These are phyloP conservation scores for Aegilops tauschii DNA, from an alignment of 176 grass and related monocot genomes.

Conservation along the genomic window DNA sequence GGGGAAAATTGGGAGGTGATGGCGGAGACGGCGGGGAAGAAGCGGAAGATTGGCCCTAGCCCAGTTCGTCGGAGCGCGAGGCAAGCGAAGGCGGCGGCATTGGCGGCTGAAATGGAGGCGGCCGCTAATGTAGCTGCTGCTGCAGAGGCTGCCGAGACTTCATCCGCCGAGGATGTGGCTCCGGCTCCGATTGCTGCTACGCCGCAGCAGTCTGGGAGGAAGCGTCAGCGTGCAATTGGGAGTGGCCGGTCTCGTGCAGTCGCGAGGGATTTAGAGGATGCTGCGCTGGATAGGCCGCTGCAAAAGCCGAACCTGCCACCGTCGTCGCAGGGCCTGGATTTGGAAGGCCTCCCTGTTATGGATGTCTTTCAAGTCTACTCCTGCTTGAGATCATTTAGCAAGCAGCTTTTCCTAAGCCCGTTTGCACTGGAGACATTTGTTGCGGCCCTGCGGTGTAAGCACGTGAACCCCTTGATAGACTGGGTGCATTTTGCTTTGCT, in stretches of 20 bases:
- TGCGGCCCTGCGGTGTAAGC: slow-evolving; percentile 33
- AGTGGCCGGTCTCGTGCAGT: slow-evolving; percentile 25
- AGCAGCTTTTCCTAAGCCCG: slow-evolving; percentile 72
- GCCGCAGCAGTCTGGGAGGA: slow-evolving; percentile 28
- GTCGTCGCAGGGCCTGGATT: slow-evolving; percentile 63
- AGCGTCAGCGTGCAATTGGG: not conserved
- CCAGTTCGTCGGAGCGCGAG: slow-evolving; percentile 71
- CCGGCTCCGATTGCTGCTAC: not conserved
- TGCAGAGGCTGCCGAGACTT: slow-evolving; percentile 32
- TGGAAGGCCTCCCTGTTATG: slow-evolving; percentile 60
- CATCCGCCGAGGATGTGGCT: not conserved
- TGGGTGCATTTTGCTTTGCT: slow-evolving; percentile 86
- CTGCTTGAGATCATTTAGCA: slow-evolving; percentile 80
- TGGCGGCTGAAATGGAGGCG: slow-evolving; percentile 39
- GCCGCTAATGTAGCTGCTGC: slow-evolving; percentile 15
- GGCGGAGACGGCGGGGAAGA: slow-evolving; percentile 24
- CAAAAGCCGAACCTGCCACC: slow-evolving; percentile 66
- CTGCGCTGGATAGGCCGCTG: slow-evolving; percentile 13
- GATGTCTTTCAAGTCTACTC: slow-evolving; percentile 89
- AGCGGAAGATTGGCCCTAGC: slow-evolving; percentile 23
- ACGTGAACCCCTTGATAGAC: slow-evolving; percentile 76
- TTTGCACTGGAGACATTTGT: slow-evolving; percentile 75
- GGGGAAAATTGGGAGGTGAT: not conserved
- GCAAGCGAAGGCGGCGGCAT: slow-evolving; percentile 46
- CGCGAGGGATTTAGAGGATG: slow-evolving; percentile 34